These are phyloP conservation scores for Astrephomene gubernaculifera DNA, from an alignment of 139 green algal species.

Conservation along the genomic window DNA sequence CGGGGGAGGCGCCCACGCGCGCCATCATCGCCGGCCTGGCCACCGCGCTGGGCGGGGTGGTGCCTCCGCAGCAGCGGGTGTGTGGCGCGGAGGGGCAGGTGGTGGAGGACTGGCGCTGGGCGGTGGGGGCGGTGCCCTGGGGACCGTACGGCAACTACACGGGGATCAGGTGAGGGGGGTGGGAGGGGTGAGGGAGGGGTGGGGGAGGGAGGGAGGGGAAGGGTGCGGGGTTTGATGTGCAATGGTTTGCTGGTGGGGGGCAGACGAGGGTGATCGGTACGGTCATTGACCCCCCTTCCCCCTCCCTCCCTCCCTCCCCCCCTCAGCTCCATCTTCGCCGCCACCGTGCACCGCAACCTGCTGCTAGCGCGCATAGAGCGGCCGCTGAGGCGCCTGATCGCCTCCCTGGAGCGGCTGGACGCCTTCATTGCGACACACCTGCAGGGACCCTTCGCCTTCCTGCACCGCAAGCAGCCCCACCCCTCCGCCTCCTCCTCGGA, in stretches of 20 bases:
- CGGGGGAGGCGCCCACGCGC: conserved; percentile 23
- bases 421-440: conserved; percentile 27
- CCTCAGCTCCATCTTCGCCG: conserved; percentile 23
- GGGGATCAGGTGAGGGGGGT: conserved; percentile 30
- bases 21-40: conserved; percentile 59
- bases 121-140: conserved; percentile 59
- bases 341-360: conserved; percentile 23
- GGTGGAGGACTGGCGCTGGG: conserved; percentile 65
- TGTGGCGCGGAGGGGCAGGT: conserved; percentile 15
- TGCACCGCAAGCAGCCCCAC: no score
- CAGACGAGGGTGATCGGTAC: background rate
- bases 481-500: no score
- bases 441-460: conserved; percentile 32
- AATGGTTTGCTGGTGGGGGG: background rate
- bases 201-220: background rate
- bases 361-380: conserved; percentile 32
- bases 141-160: conserved; percentile 60
- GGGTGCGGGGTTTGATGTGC: background rate
- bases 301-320: background rate
- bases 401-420: conserved; percentile 7
- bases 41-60: conserved; percentile 43
- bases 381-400: conserved; percentile 19
- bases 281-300: background rate
- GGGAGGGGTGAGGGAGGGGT: background rate
- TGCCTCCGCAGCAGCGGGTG: conserved; percentile 22